These are phyloP conservation scores for Cercospora brassicicola DNA, from an alignment of 2,329 filamentous ascomycete genomes.

Conservation along the genomic window DNA sequence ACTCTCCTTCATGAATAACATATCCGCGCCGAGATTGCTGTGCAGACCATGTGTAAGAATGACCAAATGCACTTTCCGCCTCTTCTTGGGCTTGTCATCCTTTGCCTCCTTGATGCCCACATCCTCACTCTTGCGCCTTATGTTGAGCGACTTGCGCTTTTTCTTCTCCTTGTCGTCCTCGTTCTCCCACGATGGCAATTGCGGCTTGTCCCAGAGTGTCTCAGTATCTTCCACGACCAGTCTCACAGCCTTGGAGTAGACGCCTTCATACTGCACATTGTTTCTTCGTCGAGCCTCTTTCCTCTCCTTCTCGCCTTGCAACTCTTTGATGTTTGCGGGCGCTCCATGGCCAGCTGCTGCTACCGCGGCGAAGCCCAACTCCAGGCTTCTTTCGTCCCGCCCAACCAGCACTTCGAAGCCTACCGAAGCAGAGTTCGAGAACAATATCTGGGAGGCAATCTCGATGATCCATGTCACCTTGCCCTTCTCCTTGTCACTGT, in stretches of 20 bases:
- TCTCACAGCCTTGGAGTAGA: constrained; percentile 79
- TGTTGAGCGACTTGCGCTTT: constrained; percentile 26
- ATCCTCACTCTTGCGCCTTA: constrained; percentile 22
- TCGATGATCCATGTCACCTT: constrained; percentile 86
- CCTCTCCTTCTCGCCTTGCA: constrained; percentile 52
- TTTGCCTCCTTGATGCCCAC: constrained; percentile 20
- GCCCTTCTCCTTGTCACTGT: constrained; percentile 46
- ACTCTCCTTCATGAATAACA: constrained; percentile 96
- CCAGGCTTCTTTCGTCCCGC: constrained; percentile 79
- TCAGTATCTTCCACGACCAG: constrained; percentile 84
- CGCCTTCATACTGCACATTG: constrained; percentile 68
- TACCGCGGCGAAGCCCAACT: constrained; percentile 61
- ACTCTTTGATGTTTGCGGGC: constrained; percentile 73
- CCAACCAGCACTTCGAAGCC: constrained; percentile 84
- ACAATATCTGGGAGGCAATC: constrained; percentile 87
- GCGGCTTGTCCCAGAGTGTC: constrained; percentile 88
- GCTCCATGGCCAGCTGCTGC: constrained; percentile 53
- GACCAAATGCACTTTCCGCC: constrained; percentile 84
- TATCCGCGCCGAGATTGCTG: constrained; percentile 92
- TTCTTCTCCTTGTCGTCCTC: constrained; percentile 30
- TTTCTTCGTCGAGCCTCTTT: constrained; percentile 62
- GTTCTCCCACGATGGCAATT: constrained; percentile 65
- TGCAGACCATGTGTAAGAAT: constrained; percentile 92
- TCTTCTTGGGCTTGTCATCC: constrained; percentile 50
- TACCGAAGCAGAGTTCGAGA: constrained; percentile 83